phyloP scores from a whole-genome alignment of 169 alveolate genomes.

The Eimeria acervulina region DNA sequence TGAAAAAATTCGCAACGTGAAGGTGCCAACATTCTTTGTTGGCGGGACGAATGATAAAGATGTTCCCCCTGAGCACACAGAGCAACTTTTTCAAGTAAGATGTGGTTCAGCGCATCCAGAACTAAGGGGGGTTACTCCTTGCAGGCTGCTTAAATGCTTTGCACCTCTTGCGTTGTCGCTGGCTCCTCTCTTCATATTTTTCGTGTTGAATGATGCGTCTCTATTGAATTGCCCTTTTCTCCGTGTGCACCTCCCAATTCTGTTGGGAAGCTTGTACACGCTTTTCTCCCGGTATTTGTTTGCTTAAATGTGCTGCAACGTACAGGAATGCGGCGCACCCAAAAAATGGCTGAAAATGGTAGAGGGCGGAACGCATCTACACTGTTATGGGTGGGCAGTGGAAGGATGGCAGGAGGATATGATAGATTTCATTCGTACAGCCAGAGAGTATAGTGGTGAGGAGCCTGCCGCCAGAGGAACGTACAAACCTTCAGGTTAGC shows the following conservation, averaged over 20 bases:
- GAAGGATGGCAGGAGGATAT: neutral
- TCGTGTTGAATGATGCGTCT: neutral
- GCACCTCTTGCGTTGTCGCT: neutral
- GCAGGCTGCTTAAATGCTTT: neutral
- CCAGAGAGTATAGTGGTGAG: neutral
- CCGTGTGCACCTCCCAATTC: neutral
- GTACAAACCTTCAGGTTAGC: neutral
- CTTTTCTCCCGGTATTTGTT: neutral
- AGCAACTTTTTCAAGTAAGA: slow-evolving; percentile 56
- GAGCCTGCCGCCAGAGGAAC: neutral
- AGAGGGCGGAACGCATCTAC: neutral
- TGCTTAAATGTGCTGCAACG: neutral
- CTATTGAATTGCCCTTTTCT: neutral
- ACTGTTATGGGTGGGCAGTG: neutral
- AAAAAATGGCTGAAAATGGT: neutral
- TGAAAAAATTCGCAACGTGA: slow-evolving; percentile 23
- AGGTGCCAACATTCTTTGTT: slow-evolving; percentile 48
- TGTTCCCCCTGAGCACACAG: slow-evolving; percentile 26
- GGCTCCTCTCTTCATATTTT: neutral
- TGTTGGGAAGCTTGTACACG: neutral
- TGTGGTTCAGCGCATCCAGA: neutral
- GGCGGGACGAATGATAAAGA: slow-evolving; percentile 2
- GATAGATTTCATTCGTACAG: neutral
- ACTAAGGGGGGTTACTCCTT: neutral
- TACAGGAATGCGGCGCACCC: slow-evolving; percentile 1